These are phyloP conservation scores for Pseudoperonospora humuli DNA, from an alignment of 352 stramenopile species.

Conservation along the genomic window DNA sequence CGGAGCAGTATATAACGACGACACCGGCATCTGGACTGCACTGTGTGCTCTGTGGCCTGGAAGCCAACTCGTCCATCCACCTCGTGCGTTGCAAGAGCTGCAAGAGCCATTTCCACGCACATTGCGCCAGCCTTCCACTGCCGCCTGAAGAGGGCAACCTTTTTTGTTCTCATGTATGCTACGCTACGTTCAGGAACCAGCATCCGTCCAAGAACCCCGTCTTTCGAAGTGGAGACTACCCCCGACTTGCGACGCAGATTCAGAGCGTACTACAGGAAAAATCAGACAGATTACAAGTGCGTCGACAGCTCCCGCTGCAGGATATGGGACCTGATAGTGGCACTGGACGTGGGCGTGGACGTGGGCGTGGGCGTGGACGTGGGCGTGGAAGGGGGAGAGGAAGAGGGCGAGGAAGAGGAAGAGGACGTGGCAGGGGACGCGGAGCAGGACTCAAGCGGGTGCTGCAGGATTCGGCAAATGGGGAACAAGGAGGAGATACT, in stretches of 20 bases:
- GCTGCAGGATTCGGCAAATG: slow-evolving; percentile 13
- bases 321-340: not conserved
- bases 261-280: slow-evolving; percentile 32
- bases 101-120: slow-evolving; percentile 43
- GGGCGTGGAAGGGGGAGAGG: slow-evolving; percentile 12
- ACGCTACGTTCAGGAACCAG: slow-evolving; percentile 37
- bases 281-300: slow-evolving; percentile 22
- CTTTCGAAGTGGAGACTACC: slow-evolving; percentile 31
- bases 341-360: slow-evolving; percentile 8
- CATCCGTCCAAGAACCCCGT: slow-evolving; percentile 10
- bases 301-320: slow-evolving; percentile 18
- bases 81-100: slow-evolving; percentile 55
- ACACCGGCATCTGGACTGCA: not conserved
- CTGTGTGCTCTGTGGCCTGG: slow-evolving; percentile 26
- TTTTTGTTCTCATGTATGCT: slow-evolving; percentile 64
- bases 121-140: slow-evolving; percentile 54
- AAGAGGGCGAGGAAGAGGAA: slow-evolving; percentile 12
- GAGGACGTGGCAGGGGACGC: slow-evolving; percentile 20
- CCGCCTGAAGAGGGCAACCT: slow-evolving; percentile 56
- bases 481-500: slow-evolving; percentile 2
- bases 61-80: slow-evolving; percentile 17
- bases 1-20: not conserved
- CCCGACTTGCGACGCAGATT: slow-evolving; percentile 37
- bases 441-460: slow-evolving; percentile 16
- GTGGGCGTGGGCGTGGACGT: slow-evolving; percentile 11